phyloP scores from a whole-genome alignment of 2,329 filamentous ascomycete genomes.

The Colletotrichum lindemuthianum region DNA sequence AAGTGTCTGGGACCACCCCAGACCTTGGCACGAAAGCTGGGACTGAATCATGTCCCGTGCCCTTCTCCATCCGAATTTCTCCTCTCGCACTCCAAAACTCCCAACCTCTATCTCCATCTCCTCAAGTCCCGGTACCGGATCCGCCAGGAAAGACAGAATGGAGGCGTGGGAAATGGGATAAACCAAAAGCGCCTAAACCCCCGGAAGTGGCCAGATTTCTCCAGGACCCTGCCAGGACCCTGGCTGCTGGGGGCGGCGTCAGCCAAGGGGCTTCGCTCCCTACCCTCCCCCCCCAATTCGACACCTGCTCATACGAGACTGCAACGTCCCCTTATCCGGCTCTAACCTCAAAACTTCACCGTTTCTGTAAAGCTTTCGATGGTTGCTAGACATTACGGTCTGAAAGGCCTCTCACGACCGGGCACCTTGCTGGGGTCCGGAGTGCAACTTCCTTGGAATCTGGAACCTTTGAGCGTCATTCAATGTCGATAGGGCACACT shows the following conservation, averaged over 20 bases:
- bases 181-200: not conserved
- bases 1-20: not conserved
- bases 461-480: constrained; percentile 9
- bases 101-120: constrained; percentile 6
- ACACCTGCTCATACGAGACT: not conserved
- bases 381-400: not conserved
- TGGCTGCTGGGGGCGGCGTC: not conserved
- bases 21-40: constrained; percentile 20
- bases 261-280: too few relatives aligned
- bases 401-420: not conserved
- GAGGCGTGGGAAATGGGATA: too few relatives aligned
- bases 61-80: not conserved
- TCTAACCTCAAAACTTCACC: constrained; percentile 19
- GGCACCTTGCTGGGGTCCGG: not conserved
- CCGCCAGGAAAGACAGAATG: too few relatives aligned
- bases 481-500: constrained; percentile 16
- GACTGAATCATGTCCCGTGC: constrained; percentile 29
- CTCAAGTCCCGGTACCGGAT: not conserved
- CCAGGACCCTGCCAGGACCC: constrained; percentile 15
- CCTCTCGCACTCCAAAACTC: not conserved
- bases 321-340: not conserved
- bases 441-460: constrained; percentile 18
- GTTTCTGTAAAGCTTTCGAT: constrained; percentile 3
- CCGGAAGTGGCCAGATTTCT: constrained; percentile 2
- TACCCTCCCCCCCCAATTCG: not conserved